Base-by-base conservation (phyloP, 805 yeast species). In the Candida vartiovaarae region DNA sequence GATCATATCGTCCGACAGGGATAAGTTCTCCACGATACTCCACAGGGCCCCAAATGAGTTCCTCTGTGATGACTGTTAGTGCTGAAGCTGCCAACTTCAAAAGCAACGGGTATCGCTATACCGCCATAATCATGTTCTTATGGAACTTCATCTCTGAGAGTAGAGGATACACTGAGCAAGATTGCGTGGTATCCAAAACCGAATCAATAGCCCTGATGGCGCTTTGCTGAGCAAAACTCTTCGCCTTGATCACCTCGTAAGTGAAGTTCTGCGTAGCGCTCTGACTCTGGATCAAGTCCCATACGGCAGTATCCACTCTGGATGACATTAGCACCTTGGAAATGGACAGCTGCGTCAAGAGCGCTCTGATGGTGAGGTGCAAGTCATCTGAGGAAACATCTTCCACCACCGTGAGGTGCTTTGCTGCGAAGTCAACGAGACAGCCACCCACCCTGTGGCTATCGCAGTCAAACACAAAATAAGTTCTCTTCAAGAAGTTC, bases 401-500 rank as follows among this genome's bases (percentile, higher is more conserved):
- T 24, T 43, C 45, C 6, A 48, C 34, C 32, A 48, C 37, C 24
- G 36, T 34, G 25, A 48, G 40, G n/a, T 32, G 30, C 29, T 30
- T 40, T 20, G 42, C 44, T 6, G 24, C 37, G 5, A 46, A 34
- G 27, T 47, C 43, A 5, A 49, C 25, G 20, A 32, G 36, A 9
- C 44, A 34, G 7, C 49, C 49, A 23, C 50, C 49, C 6, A 39
- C n/a, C 23, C 36, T 39, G 10, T 43, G 40, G 4, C 47, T 49
- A 23, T 52, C 52, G 11, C 42, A 32, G 30, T 43, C 46, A 10
- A 48, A 9, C 4, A 45, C 38, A 9, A 43, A 28, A 28, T 28
- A 28, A 28, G 30, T 28, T 28, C 8, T 9, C 30, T 9, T 28
- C 8, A 9, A 28, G 6, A 28, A 6, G 6, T 6, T 28, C 30